Conservation (phyloP, 2,329 filamentous ascomycete genomes). For the Akanthomyces uredinophilus region DNA sequence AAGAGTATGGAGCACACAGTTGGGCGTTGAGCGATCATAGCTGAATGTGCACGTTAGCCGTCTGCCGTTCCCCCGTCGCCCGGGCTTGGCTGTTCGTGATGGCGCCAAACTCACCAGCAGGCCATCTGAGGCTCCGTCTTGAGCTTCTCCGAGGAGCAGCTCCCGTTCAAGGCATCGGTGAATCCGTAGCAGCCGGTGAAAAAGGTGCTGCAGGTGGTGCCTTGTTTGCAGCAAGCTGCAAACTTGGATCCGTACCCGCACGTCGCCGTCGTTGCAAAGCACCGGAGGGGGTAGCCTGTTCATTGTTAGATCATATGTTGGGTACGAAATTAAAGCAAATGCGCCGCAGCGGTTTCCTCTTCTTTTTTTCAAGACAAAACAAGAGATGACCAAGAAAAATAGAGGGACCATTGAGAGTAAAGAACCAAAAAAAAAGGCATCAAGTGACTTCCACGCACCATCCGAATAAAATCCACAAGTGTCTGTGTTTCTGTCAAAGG, state of each 20-base stretch:
- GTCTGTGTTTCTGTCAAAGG: not conserved
- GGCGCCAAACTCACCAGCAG: constrained; percentile 5
- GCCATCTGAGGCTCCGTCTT: not conserved
- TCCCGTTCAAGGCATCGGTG: not conserved
- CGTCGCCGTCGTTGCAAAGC: not conserved
- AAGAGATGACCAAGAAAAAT: no score
- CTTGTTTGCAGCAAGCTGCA: not conserved
- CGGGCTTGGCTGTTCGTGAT: no score
- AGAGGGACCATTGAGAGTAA: no score
- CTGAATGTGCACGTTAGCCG: not conserved
- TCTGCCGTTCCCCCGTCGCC: no score
- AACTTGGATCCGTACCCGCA: constrained; percentile 2
- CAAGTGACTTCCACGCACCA: not conserved
- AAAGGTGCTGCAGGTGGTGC: constrained; percentile 4
- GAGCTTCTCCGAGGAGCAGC: not conserved
- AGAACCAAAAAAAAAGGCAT: no score
- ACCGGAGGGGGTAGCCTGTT: not conserved
- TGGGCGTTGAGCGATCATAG: not conserved
- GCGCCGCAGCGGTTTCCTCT: no score
- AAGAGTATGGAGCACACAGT: constrained; percentile 8
- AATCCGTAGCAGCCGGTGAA: not conserved
- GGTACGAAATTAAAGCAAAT: no score
- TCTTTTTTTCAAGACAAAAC: no score
- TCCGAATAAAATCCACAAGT: constrained; percentile 10
- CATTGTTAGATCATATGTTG: not conserved